Base-by-base conservation (phyloP, 306 rosid genomes). In the Lablab purpureus region DNA sequence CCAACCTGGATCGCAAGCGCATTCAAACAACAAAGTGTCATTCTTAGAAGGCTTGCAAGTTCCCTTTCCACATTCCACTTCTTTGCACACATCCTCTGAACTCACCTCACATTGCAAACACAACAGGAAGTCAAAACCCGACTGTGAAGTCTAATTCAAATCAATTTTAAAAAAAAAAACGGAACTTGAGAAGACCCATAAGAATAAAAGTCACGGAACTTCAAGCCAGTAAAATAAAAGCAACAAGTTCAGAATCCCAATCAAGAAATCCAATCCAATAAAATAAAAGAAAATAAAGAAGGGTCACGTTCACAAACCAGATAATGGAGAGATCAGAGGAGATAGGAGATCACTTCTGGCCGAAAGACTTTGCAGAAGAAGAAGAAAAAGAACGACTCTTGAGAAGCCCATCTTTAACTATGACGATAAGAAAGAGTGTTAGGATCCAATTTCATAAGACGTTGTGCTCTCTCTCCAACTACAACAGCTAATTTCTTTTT, bases 1-100 rank as follows among this genome's bases (percentile, higher is more conserved):
- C 97, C 97, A 91, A 58, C 94, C 96, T 77, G 87, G 73, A 19
- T 87, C 83, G 67, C 97, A 89, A 19, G 86, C 85, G 52, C 97
- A 93, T 83, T 88, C 89, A 70, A 84, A 92, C 4, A 58, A 51
- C 68, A 85, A 49, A 68, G 85, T 70, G 77, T 76, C 67, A 32
- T 86, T 85, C 54, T 60, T 69, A 13, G 94, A 85, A 82, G 89
- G 54, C 78, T 87, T 89, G 78, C 97, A 91, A 12, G 60, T 82
- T 46, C 96, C 97, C 85, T 77, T 88, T 32, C 97, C 97, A 83
- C 96, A 93, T 18, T 75, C 62, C 32, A 74, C 87, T 54, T 56
- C 79, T 69, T 88, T 93, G 83, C 97, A 93, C 2, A 89, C 79
- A 19, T 81, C 75, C n/a, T 84, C 97, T 91, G 84, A 66, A 23